Percentiles rank a stretch among this genome's conserved stretches.
These are phyloP conservation scores for Candida ipomoeae DNA, from an alignment of 805 yeast species.

Conservation along the genomic window DNA sequence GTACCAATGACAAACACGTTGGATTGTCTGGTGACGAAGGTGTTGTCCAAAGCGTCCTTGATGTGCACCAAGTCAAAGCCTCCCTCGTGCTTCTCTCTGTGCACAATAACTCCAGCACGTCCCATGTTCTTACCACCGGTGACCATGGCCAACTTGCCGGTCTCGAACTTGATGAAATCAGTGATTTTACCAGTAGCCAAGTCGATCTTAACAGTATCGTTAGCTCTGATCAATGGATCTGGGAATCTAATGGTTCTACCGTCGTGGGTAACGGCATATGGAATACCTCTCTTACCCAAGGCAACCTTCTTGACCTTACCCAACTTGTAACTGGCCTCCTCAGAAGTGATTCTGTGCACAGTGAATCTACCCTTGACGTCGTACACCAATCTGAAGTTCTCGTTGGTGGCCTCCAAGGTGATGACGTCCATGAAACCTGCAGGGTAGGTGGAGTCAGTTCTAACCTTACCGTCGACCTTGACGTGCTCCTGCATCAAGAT, in stretches of 20 bases:
- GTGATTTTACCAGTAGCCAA: conserved; percentile 92
- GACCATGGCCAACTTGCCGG: conserved; percentile 84
- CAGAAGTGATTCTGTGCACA: conserved; percentile 98
- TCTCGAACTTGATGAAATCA: conserved; percentile 85
- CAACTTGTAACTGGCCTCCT: conserved; percentile 97
- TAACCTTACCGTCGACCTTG: conserved; percentile 33
- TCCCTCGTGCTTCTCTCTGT: conserved; percentile 97
- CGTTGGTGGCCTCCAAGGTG: conserved; percentile 31
- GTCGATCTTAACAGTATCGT: conserved; percentile 97
- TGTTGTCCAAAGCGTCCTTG: conserved; percentile 91
- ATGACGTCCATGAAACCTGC: conserved; percentile 33
- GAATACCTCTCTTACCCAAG: conserved; percentile 97
- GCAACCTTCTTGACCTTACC: conserved; percentile 98
- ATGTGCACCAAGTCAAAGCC: conserved; percentile 97
- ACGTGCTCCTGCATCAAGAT: conserved; percentile 33
- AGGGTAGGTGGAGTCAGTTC: conserved; percentile 31
- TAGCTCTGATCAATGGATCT: conserved; percentile 93
- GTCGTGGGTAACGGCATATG: conserved; percentile 98
- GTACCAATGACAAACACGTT: conserved; percentile 89
- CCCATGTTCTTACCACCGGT: conserved; percentile 99
- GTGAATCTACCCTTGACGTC: conserved; percentile 99
- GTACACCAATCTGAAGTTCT: conserved; percentile 96
- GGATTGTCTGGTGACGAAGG: conserved; percentile 85
- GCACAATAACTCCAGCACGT: conserved; percentile 91
- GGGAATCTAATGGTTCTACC: conserved; percentile 99